Conservation (phyloP, 345 rosid genomes). For the Tarenaya hassleriana region DNA sequence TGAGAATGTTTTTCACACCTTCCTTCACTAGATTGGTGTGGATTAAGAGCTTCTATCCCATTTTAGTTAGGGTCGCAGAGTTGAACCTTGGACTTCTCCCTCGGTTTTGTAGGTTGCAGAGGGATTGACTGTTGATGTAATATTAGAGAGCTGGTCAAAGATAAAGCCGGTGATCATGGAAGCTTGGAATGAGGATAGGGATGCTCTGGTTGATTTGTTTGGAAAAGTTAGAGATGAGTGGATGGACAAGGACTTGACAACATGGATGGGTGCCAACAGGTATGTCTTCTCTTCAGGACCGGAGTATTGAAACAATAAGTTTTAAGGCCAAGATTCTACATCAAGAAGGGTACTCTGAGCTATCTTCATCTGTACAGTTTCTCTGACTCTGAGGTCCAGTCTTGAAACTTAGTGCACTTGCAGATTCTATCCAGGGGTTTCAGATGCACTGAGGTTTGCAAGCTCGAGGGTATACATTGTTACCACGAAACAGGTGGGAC, state of each 20-base stretch:
- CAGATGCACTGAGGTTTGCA: conserved; percentile 76
- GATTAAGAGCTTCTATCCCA: not conserved
- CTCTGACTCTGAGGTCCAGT: too few relatives aligned
- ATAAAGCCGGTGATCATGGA: conserved; percentile 71
- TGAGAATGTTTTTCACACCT: conserved; percentile 7
- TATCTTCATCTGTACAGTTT: too few relatives aligned
- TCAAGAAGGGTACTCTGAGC: too few relatives aligned
- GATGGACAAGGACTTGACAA: conserved; percentile 61
- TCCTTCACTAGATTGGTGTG: conserved; percentile 1
- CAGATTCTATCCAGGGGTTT: conserved; percentile 87
- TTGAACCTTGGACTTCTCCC: not conserved
- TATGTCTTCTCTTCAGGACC: too few relatives aligned
- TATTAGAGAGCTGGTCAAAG: conserved; percentile 71
- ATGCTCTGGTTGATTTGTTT: conserved; percentile 57
- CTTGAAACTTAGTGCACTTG: conserved; percentile 18
- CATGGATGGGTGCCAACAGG: conserved; percentile 98
- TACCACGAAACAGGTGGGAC: conserved; percentile 74
- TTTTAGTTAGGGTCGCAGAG: not conserved
- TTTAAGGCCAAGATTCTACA: too few relatives aligned
- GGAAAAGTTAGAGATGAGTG: conserved; percentile 92
- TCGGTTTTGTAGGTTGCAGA: conserved; percentile 53
- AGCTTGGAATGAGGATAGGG: conserved; percentile 77
- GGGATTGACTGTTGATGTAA: conserved; percentile 61
- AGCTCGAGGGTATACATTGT: conserved; percentile 76
- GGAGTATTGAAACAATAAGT: too few relatives aligned